Base-by-base conservation (phyloP, 2,329 filamentous ascomycete species). In the Fusarium sp. region DNA sequence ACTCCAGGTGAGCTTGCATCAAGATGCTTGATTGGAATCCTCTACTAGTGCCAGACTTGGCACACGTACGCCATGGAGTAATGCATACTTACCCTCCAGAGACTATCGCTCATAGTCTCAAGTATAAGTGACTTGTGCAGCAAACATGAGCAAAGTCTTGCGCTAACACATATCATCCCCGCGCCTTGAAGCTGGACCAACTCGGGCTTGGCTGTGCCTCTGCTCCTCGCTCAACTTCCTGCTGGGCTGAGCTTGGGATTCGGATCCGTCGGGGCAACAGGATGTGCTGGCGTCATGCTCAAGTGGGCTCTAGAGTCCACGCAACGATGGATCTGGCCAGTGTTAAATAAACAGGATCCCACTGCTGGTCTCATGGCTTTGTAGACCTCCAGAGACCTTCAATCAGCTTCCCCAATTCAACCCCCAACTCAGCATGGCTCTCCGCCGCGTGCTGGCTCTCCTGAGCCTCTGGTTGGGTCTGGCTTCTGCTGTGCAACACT, bases 391-490 rank as follows among this genome's bases (percentile, higher is more conserved):
- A 5, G 3, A 38, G 6, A 3, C 17, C 36, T 23, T 13, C 11
- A 6, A 1, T 41, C 27, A 6, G 13, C 23, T 14, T 13, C 5
- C 6, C 25, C 32, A 17, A 23, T 3, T 3, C 11, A 32, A 9
- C 9, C 10, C 17, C 19, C 31, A 29, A 6, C 19, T 9, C 9
- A 25, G 8, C 23, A 69, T 69, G 66, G 36, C 56, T 21, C 11
- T 66, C 14, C 37, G 49, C 36, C 63, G 27, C 23, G 21, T 41
- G 0, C n/a, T 69, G 37, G 50, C 49, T 46, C 29, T 69, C 3
- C 23, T 55, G 37, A 60, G 54, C 13, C 54, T 68, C 13, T 68
- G 60, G 48, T 11, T 69, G 2, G 56, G 66, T n/a, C 13, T 69
- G 2, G 23, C 21, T 1, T 25, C 51, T 11, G 39, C 50, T 6